Percentiles rank a stretch among this genome's conserved stretches.
Conservation (phyloP, 345 rosid species). For the Ceriops tagal region DNA sequence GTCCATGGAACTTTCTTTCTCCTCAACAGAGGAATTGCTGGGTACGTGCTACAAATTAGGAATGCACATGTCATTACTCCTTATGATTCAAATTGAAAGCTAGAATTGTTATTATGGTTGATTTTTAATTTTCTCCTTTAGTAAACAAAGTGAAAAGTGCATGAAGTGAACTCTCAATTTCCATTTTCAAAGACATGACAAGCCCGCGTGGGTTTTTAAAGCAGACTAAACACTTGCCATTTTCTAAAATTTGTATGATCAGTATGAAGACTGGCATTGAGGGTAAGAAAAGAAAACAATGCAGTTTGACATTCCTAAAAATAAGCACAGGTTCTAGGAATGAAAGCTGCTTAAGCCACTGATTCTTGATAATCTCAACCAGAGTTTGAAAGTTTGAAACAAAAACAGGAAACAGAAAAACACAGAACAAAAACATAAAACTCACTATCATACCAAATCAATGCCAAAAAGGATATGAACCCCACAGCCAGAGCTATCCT, state of each 20-base stretch:
- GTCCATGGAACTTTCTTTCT: slow-evolving; percentile 42
- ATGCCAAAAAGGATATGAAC: neutral
- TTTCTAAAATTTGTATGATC: too few species aligned
- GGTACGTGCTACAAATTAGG: slow-evolving; percentile 28
- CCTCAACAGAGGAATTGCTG: slow-evolving; percentile 28
- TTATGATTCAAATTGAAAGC: too few species aligned
- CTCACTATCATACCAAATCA: neutral
- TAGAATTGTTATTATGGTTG: too few species aligned
- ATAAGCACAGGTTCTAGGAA: neutral
- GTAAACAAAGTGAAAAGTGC: too few species aligned
- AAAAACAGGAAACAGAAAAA: neutral
- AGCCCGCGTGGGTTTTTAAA: too few species aligned
- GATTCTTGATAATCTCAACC: neutral
- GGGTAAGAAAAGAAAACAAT: too few species aligned
- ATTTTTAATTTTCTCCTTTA: too few species aligned
- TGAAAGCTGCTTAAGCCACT: neutral
- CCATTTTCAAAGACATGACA: too few species aligned
- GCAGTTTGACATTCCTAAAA: neutral
- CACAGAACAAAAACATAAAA: neutral
- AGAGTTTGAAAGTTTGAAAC: neutral
- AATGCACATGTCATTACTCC: neutral
- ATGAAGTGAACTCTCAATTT: too few species aligned
- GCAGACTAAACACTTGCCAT: too few species aligned
- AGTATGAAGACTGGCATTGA: too few species aligned
- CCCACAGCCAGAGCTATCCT: neutral